phyloP scores from a whole-genome alignment of 139 green algal genomes.

The Zygnema circumcarinatum region DNA sequence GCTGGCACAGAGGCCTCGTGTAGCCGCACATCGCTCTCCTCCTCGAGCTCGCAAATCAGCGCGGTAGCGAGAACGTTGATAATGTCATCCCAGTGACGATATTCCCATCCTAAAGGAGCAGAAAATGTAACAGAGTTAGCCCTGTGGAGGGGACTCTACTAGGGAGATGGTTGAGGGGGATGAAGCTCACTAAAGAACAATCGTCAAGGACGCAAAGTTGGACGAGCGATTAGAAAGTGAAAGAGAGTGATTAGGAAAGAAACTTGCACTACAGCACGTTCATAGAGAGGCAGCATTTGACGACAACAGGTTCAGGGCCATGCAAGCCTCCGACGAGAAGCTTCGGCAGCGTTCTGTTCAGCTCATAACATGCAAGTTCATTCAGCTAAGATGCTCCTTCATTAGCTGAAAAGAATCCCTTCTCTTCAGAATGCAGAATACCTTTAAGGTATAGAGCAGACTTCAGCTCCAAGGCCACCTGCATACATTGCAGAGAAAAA shows the following conservation, averaged over 20 bases:
- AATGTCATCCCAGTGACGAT: conserved; percentile 51
- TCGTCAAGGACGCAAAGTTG: not conserved
- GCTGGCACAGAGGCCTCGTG: not conserved
- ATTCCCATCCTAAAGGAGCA: conserved; percentile 44
- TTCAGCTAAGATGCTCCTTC: too few species aligned
- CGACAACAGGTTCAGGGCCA: not conserved
- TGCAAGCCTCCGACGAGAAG: too few species aligned
- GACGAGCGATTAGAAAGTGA: not conserved
- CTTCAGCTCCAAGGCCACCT: conserved; percentile 52
- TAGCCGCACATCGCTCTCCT: not conserved
- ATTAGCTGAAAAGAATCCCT: too few species aligned
- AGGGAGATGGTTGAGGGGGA: not conserved
- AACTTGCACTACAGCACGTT: not conserved
- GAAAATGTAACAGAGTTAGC: not conserved
- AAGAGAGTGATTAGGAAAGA: not conserved
- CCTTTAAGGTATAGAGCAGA: conserved; percentile 48
- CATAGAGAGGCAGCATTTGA: not conserved
- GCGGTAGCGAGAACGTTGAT: conserved; percentile 34
- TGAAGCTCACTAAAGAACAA: not conserved
- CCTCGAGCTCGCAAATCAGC: conserved; percentile 10
- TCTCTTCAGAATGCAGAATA: too few species aligned
- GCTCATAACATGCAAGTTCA: too few species aligned
- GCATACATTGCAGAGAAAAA: not conserved
- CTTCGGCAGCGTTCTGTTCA: too few species aligned
- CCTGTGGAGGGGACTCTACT: too few species aligned